Percentiles rank a stretch among this genome's conserved stretches.
Evolutionary conservation across 306 rosid genomes (phyloP).

Genomic region (Castanospermum australe): DNA sequence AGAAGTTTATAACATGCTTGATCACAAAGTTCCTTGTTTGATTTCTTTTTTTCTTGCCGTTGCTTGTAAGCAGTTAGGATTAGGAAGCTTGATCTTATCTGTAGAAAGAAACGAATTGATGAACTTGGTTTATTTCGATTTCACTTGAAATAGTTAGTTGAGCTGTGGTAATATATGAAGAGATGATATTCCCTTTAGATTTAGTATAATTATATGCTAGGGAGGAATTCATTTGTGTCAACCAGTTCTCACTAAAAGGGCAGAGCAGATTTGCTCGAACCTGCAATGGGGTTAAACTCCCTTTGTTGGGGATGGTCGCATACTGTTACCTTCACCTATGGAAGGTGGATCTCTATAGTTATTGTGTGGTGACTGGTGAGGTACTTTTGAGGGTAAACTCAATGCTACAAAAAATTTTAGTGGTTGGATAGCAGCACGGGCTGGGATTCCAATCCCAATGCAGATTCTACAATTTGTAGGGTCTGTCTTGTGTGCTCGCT

Average conservation of each 20-base stretch:
- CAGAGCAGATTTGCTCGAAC: neutral
- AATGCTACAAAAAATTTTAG: neutral
- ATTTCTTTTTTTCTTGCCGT: neutral
- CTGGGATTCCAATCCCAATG: neutral
- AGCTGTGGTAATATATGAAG: neutral
- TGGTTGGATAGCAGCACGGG: neutral
- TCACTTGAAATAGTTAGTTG: conserved; percentile 11
- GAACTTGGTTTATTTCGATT: conserved; percentile 25
- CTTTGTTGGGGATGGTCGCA: neutral
- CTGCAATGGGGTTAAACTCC: neutral
- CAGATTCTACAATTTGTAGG: neutral
- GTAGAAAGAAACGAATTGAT: conserved; percentile 13
- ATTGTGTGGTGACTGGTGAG: neutral
- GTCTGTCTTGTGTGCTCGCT: neutral
- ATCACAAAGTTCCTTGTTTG: neutral
- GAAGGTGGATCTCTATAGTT: neutral
- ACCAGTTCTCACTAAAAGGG: neutral
- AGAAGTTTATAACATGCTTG: neutral
- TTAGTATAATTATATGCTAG: conserved; percentile 1
- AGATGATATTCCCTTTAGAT: neutral
- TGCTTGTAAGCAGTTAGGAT: neutral
- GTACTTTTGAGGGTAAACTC: neutral
- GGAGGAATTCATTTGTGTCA: conserved; percentile 22
- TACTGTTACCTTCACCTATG: neutral
- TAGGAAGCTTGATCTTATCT: conserved; percentile 22